A percentile compares a stretch with the other conserved stretches of the same genome.
phyloP scores from a whole-genome alignment of 78 protist species.

The Dictyostelium citrinum region DNA sequence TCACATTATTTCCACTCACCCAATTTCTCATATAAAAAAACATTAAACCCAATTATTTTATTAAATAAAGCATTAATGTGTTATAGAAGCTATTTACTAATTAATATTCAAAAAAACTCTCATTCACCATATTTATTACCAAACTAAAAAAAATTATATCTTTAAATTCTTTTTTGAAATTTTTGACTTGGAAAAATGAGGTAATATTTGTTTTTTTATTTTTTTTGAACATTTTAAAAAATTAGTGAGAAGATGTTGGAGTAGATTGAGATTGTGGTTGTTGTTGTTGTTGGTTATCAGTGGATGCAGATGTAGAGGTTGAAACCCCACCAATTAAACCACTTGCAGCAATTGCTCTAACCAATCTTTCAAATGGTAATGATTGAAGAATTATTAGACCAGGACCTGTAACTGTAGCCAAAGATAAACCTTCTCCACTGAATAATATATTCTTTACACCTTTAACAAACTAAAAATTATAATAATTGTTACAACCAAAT shows the following conservation, averaged over 20 bases:
- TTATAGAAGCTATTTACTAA: too few relatives aligned
- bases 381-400: conserved; percentile 44
- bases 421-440: conserved; percentile 49
- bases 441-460: conserved; percentile 53
- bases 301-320: not conserved
- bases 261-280: not conserved
- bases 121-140: too few relatives aligned
- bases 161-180: too few relatives aligned
- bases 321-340: not conserved
- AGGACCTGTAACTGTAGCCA: conserved; percentile 52
- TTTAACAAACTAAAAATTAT: not conserved
- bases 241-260: not conserved
- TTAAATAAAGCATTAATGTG: too few relatives aligned
- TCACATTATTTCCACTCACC: too few relatives aligned
- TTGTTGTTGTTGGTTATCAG: not conserved
- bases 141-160: too few relatives aligned
- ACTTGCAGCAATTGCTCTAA: conserved; percentile 5
- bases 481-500: not conserved
- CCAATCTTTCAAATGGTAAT: conserved; percentile 63
- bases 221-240: too few relatives aligned
- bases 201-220: too few relatives aligned
- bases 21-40: too few relatives aligned
- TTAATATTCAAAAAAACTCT: too few relatives aligned
- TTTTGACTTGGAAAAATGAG: too few relatives aligned
- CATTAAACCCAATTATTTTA: too few relatives aligned